These are phyloP conservation scores for Pluteus cervinus DNA, from an alignment of 768 basidiomycete species.

Conservation along the genomic window DNA sequence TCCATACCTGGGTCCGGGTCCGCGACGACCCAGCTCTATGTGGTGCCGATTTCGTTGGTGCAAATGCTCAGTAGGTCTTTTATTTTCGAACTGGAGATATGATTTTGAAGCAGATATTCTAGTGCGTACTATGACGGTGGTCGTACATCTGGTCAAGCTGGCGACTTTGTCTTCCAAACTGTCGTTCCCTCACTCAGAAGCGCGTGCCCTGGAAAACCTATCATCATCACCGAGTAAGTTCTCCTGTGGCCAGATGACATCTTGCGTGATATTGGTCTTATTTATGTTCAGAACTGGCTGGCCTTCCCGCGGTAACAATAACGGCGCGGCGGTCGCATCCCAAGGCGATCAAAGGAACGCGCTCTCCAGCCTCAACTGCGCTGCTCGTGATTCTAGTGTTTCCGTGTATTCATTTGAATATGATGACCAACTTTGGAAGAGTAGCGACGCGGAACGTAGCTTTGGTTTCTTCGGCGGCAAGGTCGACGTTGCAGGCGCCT, in stretches of 20 bases:
- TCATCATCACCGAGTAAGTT: conserved; percentile 30
- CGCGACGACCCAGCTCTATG: conserved; percentile 26
- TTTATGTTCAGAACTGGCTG: conserved; percentile 26
- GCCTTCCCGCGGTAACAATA: conserved; percentile 29
- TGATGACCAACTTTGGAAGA: conserved; percentile 32
- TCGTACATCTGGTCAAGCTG: conserved; percentile 23
- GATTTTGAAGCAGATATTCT: neutral
- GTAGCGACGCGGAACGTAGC: conserved; percentile 29
- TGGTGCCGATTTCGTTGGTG: conserved; percentile 30
- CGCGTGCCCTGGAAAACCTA: conserved; percentile 30
- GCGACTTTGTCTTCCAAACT: conserved; percentile 31
- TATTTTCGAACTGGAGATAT: neutral
- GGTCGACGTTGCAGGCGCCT: too few relatives aligned
- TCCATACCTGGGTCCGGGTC: conserved; percentile 30
- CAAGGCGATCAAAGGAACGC: conserved; percentile 25
- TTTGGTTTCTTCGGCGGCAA: conserved; percentile 34
- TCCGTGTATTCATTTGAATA: conserved; percentile 32
- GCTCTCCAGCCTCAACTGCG: conserved; percentile 29
- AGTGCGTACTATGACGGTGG: conserved; percentile 32
- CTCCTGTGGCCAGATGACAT: neutral
- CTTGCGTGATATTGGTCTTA: neutral
- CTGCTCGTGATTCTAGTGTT: conserved; percentile 20
- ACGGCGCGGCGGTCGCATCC: conserved; percentile 24
- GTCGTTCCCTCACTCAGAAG: conserved; percentile 28
- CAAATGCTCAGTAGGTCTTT: conserved; percentile 29